Evolutionary conservation across 768 basidiomycete genomes (phyloP).

Genomic region (Termitomyces sp.): DNA sequence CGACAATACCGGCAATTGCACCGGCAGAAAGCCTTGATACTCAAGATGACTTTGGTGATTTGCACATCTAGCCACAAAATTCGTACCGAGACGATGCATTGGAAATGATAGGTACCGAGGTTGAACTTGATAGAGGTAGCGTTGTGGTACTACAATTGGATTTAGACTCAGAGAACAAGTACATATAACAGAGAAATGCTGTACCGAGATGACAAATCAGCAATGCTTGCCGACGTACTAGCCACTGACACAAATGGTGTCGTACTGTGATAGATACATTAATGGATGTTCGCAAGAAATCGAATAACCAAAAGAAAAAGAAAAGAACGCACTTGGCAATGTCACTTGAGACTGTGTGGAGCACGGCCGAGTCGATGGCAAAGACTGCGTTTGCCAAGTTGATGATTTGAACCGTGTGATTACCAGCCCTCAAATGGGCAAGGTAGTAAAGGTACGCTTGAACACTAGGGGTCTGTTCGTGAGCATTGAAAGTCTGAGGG

Average conservation of each 20-base stretch:
- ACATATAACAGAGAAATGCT: background rate
- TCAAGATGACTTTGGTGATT: background rate
- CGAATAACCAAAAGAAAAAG: background rate
- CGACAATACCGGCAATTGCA: background rate
- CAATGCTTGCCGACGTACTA: background rate
- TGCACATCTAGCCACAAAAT: background rate
- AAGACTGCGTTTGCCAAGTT: background rate
- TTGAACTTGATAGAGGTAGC: background rate
- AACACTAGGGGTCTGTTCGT: background rate
- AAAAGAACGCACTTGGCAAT: background rate
- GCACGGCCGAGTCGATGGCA: background rate
- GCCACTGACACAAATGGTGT: background rate
- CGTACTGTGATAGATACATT: background rate
- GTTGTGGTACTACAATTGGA: background rate
- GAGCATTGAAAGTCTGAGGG: background rate
- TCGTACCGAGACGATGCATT: background rate
- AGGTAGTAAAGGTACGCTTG: background rate
- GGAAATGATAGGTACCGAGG: background rate
- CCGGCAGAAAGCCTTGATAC: background rate
- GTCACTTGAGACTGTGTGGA: background rate
- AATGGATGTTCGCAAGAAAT: background rate
- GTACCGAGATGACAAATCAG: background rate
- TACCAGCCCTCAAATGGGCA: background rate
- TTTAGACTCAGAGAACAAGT: background rate
- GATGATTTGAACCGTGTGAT: background rate